These are phyloP conservation scores for Pyrenochaeta sp. DNA, from an alignment of 2,329 filamentous ascomycete genomes.

Conservation along the genomic window DNA sequence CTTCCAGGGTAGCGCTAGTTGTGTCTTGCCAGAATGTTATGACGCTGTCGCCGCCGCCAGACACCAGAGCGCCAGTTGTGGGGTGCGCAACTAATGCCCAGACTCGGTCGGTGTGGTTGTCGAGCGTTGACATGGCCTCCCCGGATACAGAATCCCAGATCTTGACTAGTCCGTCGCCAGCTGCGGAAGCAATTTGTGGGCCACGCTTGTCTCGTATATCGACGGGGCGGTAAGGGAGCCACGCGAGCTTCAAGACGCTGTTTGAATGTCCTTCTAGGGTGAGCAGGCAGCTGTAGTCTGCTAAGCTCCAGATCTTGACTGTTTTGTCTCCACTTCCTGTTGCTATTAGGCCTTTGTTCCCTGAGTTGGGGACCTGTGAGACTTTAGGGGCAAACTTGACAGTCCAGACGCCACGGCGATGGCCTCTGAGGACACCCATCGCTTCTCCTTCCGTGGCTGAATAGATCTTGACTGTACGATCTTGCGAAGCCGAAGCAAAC, in stretches of 20 bases:
- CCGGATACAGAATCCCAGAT: slow-evolving; percentile 90
- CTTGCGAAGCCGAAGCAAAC: slow-evolving; percentile 96
- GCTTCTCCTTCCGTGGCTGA: slow-evolving; percentile 88
- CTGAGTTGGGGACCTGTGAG: slow-evolving; percentile 67
- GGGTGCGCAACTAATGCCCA: slow-evolving; percentile 82
- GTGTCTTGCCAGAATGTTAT: slow-evolving; percentile 97
- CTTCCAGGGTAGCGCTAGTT: slow-evolving; percentile 78
- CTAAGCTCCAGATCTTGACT: slow-evolving; percentile 91
- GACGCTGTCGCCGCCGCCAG: slow-evolving; percentile 89
- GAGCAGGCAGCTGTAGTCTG: slow-evolving; percentile 89
- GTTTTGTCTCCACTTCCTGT: slow-evolving; percentile 97
- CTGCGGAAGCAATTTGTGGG: slow-evolving; percentile 82
- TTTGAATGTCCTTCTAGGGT: slow-evolving; percentile 98
- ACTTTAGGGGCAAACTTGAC: slow-evolving; percentile 86
- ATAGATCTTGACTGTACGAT: slow-evolving; percentile 97
- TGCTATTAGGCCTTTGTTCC: slow-evolving; percentile 79
- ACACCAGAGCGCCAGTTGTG: slow-evolving; percentile 75
- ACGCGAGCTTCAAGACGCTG: slow-evolving; percentile 91
- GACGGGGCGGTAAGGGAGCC: slow-evolving; percentile 68
- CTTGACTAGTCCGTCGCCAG: slow-evolving; percentile 93
- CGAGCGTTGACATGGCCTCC: slow-evolving; percentile 86
- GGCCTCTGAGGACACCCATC: slow-evolving; percentile 88
- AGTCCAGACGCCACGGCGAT: slow-evolving; percentile 95
- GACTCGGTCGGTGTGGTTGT: slow-evolving; percentile 96
- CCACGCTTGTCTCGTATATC: slow-evolving; percentile 61